These are phyloP conservation scores for Fusarium sp. DNA, from an alignment of 2,329 filamentous ascomycete species.

Conservation along the genomic window DNA sequence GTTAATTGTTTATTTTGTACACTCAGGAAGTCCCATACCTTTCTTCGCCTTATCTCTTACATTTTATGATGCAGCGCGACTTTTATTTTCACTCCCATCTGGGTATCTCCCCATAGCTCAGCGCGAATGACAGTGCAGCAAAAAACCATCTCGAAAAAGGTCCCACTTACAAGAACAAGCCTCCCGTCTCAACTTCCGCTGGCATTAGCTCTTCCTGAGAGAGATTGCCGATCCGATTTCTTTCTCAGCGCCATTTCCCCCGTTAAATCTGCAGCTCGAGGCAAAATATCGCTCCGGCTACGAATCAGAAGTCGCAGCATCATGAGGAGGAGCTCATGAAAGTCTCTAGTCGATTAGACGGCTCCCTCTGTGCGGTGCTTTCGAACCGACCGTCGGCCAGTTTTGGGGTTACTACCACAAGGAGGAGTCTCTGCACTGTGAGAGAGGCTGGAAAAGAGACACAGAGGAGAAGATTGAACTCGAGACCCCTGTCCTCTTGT, in stretches of 20 bases:
- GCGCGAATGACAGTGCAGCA: conserved; percentile 33
- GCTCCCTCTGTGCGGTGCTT: conserved; percentile 67
- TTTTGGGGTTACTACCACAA: conserved; percentile 38
- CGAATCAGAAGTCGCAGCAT: conserved; percentile 39
- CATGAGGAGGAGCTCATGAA: conserved; percentile 69
- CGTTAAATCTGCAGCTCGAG: neutral
- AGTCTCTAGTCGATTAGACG: conserved; percentile 66
- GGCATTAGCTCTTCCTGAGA: conserved; percentile 33
- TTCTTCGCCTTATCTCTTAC: neutral
- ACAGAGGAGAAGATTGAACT: conserved; percentile 9
- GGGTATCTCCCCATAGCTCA: conserved; percentile 30
- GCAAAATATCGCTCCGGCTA: conserved; percentile 13
- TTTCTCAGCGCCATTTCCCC: conserved; percentile 15
- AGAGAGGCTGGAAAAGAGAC: conserved; percentile 28
- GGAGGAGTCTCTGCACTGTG: conserved; percentile 39
- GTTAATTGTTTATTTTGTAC: fast-evolving
- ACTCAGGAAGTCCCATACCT: fast-evolving
- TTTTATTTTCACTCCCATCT: conserved; percentile 4
- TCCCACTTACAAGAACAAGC: conserved; percentile 35
- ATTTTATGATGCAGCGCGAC: neutral
- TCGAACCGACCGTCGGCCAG: conserved; percentile 54
- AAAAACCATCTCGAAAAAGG: conserved; percentile 38
- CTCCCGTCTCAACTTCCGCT: conserved; percentile 30
- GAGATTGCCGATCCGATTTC: conserved; percentile 31
- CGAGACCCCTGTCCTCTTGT: conserved; percentile 40